Base-by-base conservation (phyloP, 345 rosid species). In the Eucalyptus urophylla region DNA sequence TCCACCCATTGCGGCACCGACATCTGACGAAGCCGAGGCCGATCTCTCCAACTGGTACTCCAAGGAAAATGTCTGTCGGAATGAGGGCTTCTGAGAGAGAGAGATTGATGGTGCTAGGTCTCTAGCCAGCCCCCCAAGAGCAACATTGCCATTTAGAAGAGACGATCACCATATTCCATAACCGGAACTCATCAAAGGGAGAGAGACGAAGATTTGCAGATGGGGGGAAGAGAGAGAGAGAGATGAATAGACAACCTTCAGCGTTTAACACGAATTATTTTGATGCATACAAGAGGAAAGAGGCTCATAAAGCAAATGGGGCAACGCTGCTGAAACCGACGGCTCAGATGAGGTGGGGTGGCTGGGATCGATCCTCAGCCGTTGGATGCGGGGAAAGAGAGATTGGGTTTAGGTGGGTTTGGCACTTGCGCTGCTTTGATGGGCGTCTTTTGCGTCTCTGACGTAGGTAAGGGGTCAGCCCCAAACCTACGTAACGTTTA, bases 1-100 rank as follows among this genome's bases (percentile, higher is more conserved):
- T 97, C 97, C 10, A 97, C 92, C 99, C 99, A 97, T 88, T 95
- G 93, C 1, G 98, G 98, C 86, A 93, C 98, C 94, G 90, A 86
- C 98, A 94, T 93, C 91, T 91, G 85, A 76, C 29, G 3, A 76
- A 22, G 47, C 15, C 90, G 29, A 31, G 16, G 37, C 72, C 60
- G 87, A 83, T 54, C 50, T 88, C 91, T 67, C 87, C 67, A 89
- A 87, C 87, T 17, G 81, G 49, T 81, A 88, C 86, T 89, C 89
- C 27, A n/a, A 47, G 80, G 90, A 56, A 49, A 76, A 47, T 29
- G 60, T 67, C 80, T 44, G 86, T 86, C 21, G 86, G 62, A 27
- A 25, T 33, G 31, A 40, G 47, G 86, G 67, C 14, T 80, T 16
- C 24, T 1, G 37, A 24, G 88, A 65, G 37, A 65, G 37, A 87